Base-by-base conservation (phyloP, 805 yeast genomes). In the Metschnikowia lunata region DNA sequence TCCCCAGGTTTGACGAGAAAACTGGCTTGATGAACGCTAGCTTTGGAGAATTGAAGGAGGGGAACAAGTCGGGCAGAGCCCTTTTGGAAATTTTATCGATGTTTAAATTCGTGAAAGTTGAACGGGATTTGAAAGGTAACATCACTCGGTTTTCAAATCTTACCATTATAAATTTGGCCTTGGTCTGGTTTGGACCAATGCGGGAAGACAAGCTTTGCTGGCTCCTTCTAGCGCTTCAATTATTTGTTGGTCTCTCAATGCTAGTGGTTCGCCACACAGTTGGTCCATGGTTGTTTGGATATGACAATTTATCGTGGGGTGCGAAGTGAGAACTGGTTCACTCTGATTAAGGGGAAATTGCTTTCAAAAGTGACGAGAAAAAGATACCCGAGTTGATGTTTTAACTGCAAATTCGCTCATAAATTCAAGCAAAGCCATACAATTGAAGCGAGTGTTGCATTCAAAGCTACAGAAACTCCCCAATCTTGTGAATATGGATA, bases 171-270 rank as follows among this genome's bases (percentile, higher is more conserved):
- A 93, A 91, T 59, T 69, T 93, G 49, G 75, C 78, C 1, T 67
- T 91, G 34, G 95, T 91, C 8, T 81, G 89, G 86, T 71, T 83
- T 35, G 99, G 99, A 1, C 97, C 99, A 5, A 61, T 85, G 72
- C 74, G 90, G 46, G 99, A 93, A 63, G 96, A 87, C 59, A 67
- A 60, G 18, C 69, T 93, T 43, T 85, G 97, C 51, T 46, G 66
- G 18, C 55, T 75, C 5, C 72, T 93, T 12, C 58, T 93, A 55
- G 54, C 55, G 0, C 52, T 82, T 11, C 98, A 93, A 61, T 77
- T 86, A 36, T 39, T 62, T 0, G 61, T 83, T 38, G 97, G 98
- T 0, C 45, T 87, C 5, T 26, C 62, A 2, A 87, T 91, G 61
- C 70, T 91, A 6, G 60, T 76, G 1, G 76, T 79, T 9, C 79